Base-by-base conservation (phyloP, 257 asterid species). In the Lavandula angustifolia region DNA sequence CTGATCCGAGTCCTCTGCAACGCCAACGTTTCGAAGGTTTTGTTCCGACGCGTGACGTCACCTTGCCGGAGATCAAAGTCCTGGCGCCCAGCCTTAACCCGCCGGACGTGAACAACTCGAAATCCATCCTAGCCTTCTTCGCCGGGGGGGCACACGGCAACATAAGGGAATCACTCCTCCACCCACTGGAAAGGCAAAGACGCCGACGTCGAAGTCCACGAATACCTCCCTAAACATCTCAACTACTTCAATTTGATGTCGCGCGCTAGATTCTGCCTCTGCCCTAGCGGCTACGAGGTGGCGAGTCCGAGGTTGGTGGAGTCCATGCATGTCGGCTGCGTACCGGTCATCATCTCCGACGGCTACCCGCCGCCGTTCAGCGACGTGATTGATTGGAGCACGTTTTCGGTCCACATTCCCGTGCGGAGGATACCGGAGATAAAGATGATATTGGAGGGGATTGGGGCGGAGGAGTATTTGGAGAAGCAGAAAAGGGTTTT, bases 201-300 rank as follows among this genome's bases (percentile, higher is more conserved):
- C 66, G 1, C 1, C 3, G 88, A 82, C 27, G 35, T 87, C 44
- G 79, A 55, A 33, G 86, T 84, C 5, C 64, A 79, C 62, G 79
- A 82, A 51, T 85, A 85, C 55, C 84, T 87, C 2, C 86, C 87
- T 0, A 13, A 71, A 17, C 37, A 64, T 42, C 4, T 35, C 11
- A 64, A 66, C 37, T 87, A 87, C 68, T 77, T 73, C n/a, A 78
- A 73, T 5, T 14, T 55, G 4, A 70, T 85, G 81, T 69, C 81
- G 1, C 62, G 60, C 0, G 55, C 92, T 0, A 78, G 62, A n/a
- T 85, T 64, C 58, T 87, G 86, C 68, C 56, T 82, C 34, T 85
- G 90, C 64, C 86, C 92, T 0, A 87, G 95, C 43, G 95, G 95
- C 0, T 82, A 78, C 40, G 92, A 85, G 74, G 95, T 82, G 7